A percentile compares a stretch with the other conserved stretches of the same genome.
Conservation (phyloP, 2,329 filamentous ascomycete species). For the Penicillium digitatum region DNA sequence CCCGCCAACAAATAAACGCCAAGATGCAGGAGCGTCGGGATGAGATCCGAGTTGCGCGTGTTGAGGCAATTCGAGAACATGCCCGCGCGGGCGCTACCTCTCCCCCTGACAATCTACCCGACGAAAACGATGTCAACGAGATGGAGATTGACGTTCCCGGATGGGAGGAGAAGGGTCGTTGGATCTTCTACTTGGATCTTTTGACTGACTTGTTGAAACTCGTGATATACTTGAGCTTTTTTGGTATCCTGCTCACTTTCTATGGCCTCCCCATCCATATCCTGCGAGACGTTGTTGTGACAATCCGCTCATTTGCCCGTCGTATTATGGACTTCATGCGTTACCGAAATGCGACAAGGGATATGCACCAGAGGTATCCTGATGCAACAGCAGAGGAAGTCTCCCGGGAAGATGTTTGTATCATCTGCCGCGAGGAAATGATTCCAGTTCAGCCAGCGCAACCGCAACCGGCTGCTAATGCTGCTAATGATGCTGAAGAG, state of each 20-base stretch:
- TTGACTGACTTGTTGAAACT: constrained; percentile 87
- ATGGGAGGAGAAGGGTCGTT: constrained; percentile 94
- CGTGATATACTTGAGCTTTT: constrained; percentile 84
- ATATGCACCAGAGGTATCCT: constrained; percentile 87
- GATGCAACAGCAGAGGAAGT: constrained; percentile 89
- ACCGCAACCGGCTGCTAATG: constrained; percentile 44
- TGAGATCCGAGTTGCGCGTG: constrained; percentile 58
- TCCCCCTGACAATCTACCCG: constrained; percentile 49
- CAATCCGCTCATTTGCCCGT: constrained; percentile 84
- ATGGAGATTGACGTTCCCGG: constrained; percentile 93
- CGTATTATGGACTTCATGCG: constrained; percentile 81
- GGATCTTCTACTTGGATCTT: constrained; percentile 83
- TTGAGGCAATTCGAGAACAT: constrained; percentile 44
- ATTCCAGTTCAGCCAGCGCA: constrained; percentile 64
- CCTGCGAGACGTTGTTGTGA: constrained; percentile 91
- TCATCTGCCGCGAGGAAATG: constrained; percentile 98
- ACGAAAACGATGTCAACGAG: constrained; percentile 77
- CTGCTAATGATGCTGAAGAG: constrained; percentile 38
- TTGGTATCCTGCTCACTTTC: constrained; percentile 86
- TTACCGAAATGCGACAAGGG: constrained; percentile 84
- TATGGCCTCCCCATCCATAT: constrained; percentile 97
- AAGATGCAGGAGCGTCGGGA: constrained; percentile 64
- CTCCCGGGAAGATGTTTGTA: constrained; percentile 83
- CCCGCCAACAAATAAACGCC: constrained; percentile 67
- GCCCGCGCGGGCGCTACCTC: constrained; percentile 37